A percentile compares a stretch with the other conserved stretches of the same genome.
Conservation (phyloP, 2,329 filamentous ascomycete species). For the Fusarium ramigenum region DNA sequence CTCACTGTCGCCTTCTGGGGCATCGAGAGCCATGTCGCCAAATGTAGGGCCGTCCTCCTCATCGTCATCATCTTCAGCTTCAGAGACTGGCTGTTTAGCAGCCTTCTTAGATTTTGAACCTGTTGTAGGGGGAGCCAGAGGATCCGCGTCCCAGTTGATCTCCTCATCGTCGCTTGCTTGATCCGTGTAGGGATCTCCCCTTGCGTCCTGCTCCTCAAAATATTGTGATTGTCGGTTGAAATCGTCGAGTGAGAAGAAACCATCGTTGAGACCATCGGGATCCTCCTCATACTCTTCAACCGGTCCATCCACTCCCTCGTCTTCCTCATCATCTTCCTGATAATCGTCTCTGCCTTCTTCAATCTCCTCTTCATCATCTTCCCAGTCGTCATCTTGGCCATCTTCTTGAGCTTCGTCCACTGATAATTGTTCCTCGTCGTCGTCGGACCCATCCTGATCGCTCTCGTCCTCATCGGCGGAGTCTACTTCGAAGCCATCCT, state of each 20-base stretch:
- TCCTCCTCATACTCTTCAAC: constrained; percentile 65
- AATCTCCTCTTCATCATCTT: constrained; percentile 49
- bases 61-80: constrained; percentile 64
- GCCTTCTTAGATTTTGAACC: constrained; percentile 42
- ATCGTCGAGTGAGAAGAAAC: constrained; percentile 96
- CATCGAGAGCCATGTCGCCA: constrained; percentile 79
- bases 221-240: constrained; percentile 95
- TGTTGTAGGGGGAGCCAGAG: constrained; percentile 58
- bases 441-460: constrained; percentile 44
- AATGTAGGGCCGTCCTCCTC: constrained; percentile 87
- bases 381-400: constrained; percentile 46
- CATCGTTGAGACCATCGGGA: constrained; percentile 89
- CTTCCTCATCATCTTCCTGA: constrained; percentile 49
- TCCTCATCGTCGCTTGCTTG: constrained; percentile 84
- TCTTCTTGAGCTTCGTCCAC: constrained; percentile 37
- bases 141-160: constrained; percentile 87
- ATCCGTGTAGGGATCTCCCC: constrained; percentile 78
- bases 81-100: constrained; percentile 42
- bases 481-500: constrained; percentile 45
- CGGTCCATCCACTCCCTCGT: constrained; percentile 54
- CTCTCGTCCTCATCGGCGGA: constrained; percentile 46
- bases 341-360: constrained; percentile 48
- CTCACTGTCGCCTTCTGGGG: constrained; percentile 73
- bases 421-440: constrained; percentile 39
- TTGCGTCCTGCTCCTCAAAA: constrained; percentile 85